Evolutionary conservation across 352 stramenopile species (phyloP), one percentile per base, ranked within the genome.

Genomic region (Globisporangium carolinianum): DNA sequence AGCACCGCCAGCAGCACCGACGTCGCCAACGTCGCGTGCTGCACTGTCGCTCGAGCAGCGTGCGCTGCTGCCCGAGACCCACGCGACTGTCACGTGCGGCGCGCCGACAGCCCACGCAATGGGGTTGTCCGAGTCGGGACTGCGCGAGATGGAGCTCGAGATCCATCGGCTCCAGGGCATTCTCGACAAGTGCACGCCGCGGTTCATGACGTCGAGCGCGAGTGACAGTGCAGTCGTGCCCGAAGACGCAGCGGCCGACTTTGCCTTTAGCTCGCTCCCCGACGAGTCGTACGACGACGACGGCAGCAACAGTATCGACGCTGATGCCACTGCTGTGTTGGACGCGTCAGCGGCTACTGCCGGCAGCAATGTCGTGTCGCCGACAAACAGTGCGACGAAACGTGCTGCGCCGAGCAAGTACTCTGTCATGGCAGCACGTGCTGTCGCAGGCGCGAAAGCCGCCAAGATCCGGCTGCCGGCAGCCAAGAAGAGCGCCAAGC

Each of bases 101-200:
- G 85, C 85, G 37, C 85, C 85, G 4, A 92, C 85, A 52, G 85
- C 85, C 14, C 85, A 94, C 56, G 83, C 75, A 0, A 83, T 92
- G 78, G 85, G 85, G 0, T 47, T 94, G 12, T 83, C 72, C 5
- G 74, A 94, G 52, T 84, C 74, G 15, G 85, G 85, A 7, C 62
- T 94, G 48, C 76, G 83, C 14, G 85, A 94, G 57, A 92, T 94
- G 75, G 85, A 94, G 51, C 51, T 90, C 8, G 75, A 90, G 45
- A 89, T 94, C 47, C 71, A 91, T 38, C 78, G 79, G 3, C 69
- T 87, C 15, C 61, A 89, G 45, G 55, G 63, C n/a, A 68, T 80
- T 35, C 59, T 91, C 35, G 77, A 94, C 17, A 87, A 83, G 49
- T 77, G 71, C 55, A 79, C 73, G 1, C 79, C 78, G 15, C 68